A percentile compares a stretch with the other conserved stretches of the same genome.
Evolutionary conservation across 176 grass and related monocot species (phyloP).

Genomic region (Carex scoparia): DNA sequence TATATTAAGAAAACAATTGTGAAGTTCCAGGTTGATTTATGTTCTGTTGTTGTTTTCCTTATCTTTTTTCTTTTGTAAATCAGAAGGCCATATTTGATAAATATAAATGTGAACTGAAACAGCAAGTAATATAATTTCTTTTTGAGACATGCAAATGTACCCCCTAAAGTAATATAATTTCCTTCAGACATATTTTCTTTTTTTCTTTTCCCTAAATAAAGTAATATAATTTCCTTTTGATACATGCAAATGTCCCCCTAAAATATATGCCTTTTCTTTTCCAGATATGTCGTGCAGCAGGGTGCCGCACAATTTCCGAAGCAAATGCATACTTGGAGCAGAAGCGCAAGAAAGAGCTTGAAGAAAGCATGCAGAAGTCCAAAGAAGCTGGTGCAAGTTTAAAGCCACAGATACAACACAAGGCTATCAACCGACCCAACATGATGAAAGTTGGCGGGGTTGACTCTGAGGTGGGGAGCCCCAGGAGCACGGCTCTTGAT

Average conservation of each 20-base stretch:
- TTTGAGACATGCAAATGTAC: too few species aligned
- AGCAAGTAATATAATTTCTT: too few species aligned
- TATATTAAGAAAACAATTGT: too few species aligned
- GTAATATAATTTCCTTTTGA: background rate
- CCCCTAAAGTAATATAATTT: too few species aligned
- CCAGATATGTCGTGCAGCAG: constrained; percentile 82
- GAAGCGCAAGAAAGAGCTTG: constrained; percentile 69
- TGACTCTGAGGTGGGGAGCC: constrained; percentile 26
- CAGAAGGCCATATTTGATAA: too few species aligned
- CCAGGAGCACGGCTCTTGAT: constrained; percentile 42
- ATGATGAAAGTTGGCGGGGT: constrained; percentile 52
- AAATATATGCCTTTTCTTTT: background rate
- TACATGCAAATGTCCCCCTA: background rate
- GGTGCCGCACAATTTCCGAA: constrained; percentile 72
- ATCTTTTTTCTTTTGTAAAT: too few species aligned
- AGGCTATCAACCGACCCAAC: constrained; percentile 44
- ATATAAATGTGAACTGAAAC: too few species aligned
- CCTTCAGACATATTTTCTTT: too few species aligned
- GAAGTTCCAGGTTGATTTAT: too few species aligned
- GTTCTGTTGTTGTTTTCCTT: too few species aligned
- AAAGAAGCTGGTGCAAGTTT: constrained; percentile 46
- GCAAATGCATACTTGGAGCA: constrained; percentile 80
- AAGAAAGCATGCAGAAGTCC: constrained; percentile 50
- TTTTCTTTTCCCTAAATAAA: too few species aligned
- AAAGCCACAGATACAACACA: constrained; percentile 57